phyloP scores from a whole-genome alignment of 148 eudicot genomes.

The Talinum fruticosum region DNA sequence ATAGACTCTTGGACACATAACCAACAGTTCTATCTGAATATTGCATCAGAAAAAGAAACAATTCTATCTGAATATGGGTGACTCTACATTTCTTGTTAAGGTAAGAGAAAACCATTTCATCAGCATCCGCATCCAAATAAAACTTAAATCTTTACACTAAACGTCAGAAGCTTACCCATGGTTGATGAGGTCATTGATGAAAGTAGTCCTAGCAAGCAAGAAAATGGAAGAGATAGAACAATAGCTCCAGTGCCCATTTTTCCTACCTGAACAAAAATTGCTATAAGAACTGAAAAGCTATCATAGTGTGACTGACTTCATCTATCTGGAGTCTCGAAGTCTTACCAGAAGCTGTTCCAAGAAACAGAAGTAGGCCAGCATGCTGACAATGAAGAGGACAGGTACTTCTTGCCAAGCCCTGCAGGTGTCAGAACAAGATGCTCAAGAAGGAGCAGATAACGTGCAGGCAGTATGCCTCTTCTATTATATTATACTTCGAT shows the following conservation, averaged over 20 bases:
- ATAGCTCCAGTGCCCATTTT: constrained; percentile 77
- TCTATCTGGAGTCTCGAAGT: not conserved
- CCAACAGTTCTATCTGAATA: too few species aligned
- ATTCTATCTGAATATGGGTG: too few species aligned
- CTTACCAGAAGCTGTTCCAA: constrained; percentile 63
- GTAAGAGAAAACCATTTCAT: too few species aligned
- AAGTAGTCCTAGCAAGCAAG: constrained; percentile 77
- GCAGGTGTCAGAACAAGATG: too few species aligned
- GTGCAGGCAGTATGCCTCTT: too few species aligned
- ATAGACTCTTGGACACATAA: too few species aligned
- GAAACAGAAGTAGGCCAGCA: constrained; percentile 50
- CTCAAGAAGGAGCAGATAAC: too few species aligned
- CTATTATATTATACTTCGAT: too few species aligned
- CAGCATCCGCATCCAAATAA: too few species aligned
- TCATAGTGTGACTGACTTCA: not conserved
- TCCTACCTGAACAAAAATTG: constrained; percentile 48
- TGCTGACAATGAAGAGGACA: constrained; percentile 80
- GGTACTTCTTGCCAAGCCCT: constrained; percentile 96
- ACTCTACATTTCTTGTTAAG: too few species aligned
- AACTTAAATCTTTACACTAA: not conserved
- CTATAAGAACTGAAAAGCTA: constrained; percentile 6
- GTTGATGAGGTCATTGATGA: constrained; percentile 85
- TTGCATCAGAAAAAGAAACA: too few species aligned
- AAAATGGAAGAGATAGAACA: constrained; percentile 87
- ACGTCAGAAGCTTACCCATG: constrained; percentile 70